Evolutionary conservation across 495 filamentous ascomycete species (phyloP), one percentile per base, ranked within the genome.

Genomic region (Tuber microsphaerosporum): DNA sequence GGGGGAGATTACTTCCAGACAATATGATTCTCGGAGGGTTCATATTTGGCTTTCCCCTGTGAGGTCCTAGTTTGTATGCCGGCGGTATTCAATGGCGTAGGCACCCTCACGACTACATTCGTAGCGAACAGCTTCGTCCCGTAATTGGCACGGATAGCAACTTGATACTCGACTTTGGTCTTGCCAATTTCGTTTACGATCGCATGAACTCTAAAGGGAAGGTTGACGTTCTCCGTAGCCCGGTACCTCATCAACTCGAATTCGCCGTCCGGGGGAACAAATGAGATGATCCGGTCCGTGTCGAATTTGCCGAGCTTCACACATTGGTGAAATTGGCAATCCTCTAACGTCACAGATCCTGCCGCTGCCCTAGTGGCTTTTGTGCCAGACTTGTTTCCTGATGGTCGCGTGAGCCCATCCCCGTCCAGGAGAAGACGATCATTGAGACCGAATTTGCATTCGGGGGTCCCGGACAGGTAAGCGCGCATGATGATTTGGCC

Each of bases 171-270:
- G 73, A 99, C 96, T 84, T 97, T 98, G 22, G 94, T 97, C 81
- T 94, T 97, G 78, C 94, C 94, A 72, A 97, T 88, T 84, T 99
- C 96, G 82, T 97, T 96, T 81, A 99, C 95, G 81, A 97, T 99
- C 76, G 94, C 94, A 83, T 98, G 96, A 73, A 99, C 93, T 84
- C 97, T 97, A 88, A 99, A 99, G 12, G 96, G 96, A 22, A 99
- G 87, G 83, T 99, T 99, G 83, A 99, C 94, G 82, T 99, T 98
- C 84, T 99, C 96, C 34, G 95, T 98, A n/a, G 96, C 94, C 77
- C 96, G 93, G 86, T 99, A 99, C 34, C 94, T 91, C 96, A 99
- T 99, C 74, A 99, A 88, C 86, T 99, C 96, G 85, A 99, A 99
- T 81, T 97, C 94, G 77, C 96, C 96, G 85, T 99, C 96, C 41